Base-by-base conservation (phyloP, 306 rosid genomes). In the Purshia tridentata region DNA sequence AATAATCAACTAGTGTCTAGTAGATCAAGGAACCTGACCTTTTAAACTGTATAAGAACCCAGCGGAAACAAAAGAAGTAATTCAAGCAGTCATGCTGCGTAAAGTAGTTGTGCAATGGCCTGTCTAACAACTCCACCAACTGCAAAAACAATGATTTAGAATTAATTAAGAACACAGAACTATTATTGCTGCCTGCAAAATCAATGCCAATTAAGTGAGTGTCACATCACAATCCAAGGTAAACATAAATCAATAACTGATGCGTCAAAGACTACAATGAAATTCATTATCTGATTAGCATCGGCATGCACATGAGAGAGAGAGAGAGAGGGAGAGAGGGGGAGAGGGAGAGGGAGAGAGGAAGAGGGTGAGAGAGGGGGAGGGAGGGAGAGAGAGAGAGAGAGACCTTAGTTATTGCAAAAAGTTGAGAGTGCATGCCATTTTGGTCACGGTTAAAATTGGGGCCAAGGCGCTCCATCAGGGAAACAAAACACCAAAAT, bases 361-460 rank as follows among this genome's bases (percentile, higher is more conserved):
- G n/a, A n/a, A 44, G 47, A 44, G 47, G 0, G 47, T 2, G 47
- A 44, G 47, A 44, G 35, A 20, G 10, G 3, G 11, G 1, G 6
- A 4, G 4, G 9, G 9, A 47, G 35, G 2, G 81, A 50, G 79
- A 49, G 56, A 75, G 62, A 74, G 73, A 65, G 77, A 76, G 72
- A 66, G 35, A 57, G 61, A 95, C 99, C 99, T 95, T 95, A 10
- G 93, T 90, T 81, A 95, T 78, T n/a, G 99, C 93, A 88, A 95
- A 95, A 53, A 95, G 98, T 82, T 95, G 99, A 72, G 98, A 89
- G 80, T 95, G 99, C 99, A 95, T 95, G 85, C 99, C 99, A 56
- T 86, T 95, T 81, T 95, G 99, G 81, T 95, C 98, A 49, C 98
- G 99, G 75, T 95, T 95, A 77, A 95, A 95, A 85, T 95, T 95